A percentile compares a stretch with the other conserved stretches of the same genome.
These are phyloP conservation scores for Puccinia triticina DNA, from an alignment of 1,284 basidiomycete genomes.

Conservation along the genomic window DNA sequence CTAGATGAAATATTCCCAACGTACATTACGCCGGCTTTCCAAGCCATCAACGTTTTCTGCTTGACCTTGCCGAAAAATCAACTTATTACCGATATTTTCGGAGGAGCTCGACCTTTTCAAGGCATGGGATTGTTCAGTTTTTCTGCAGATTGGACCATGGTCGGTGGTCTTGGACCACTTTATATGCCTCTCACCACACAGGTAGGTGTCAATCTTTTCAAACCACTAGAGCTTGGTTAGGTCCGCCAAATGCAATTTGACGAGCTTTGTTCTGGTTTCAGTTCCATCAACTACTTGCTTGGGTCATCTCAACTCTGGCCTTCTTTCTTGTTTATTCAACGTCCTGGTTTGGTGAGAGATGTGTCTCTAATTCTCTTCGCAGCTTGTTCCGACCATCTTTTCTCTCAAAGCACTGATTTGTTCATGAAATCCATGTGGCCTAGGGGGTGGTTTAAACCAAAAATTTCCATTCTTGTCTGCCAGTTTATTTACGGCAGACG, in stretches of 20 bases:
- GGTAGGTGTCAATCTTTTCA: constrained; percentile 26
- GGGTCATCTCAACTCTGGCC: constrained; percentile 26
- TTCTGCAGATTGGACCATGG: constrained; percentile 38
- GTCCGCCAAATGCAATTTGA: not conserved
- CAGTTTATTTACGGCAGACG: constrained; percentile 6
- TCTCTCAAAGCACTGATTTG: not conserved
- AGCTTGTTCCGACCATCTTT: too few species aligned
- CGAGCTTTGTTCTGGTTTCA: not conserved
- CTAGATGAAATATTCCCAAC: constrained; percentile 33
- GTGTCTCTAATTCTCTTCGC: not conserved
- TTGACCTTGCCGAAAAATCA: constrained; percentile 26
- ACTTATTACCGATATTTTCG: constrained; percentile 20
- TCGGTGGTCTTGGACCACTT: constrained; percentile 26
- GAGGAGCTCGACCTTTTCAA: constrained; percentile 37
- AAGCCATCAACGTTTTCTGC: constrained; percentile 43
- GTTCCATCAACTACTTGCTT: constrained; percentile 33
- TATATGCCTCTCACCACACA: constrained; percentile 28
- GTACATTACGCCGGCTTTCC: constrained; percentile 39
- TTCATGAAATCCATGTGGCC: not conserved
- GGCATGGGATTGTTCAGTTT: constrained; percentile 38
- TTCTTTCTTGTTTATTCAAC: constrained; percentile 22
- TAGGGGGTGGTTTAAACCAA: constrained; percentile 29
- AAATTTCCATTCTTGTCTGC: constrained; percentile 44
- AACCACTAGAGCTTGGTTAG: too few species aligned
- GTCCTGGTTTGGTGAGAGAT: constrained; percentile 41